phyloP scores from a whole-genome alignment of 2,329 filamentous ascomycete species.

The Berkeleyomyces basicola region DNA sequence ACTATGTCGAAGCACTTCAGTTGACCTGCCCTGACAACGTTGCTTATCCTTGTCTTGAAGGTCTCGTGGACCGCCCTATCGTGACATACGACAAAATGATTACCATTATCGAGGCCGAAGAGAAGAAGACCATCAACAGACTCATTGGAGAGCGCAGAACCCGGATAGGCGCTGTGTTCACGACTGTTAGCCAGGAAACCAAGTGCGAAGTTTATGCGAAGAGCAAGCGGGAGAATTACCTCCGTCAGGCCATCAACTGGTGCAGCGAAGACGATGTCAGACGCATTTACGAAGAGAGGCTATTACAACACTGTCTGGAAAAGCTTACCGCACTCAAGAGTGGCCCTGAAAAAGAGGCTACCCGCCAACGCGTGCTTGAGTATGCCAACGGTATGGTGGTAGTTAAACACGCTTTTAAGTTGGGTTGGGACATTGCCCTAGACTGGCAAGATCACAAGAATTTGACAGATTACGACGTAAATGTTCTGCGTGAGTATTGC shows the following conservation, averaged over 20 bases:
- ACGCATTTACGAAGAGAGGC: constrained; percentile 76
- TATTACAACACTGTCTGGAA: constrained; percentile 68
- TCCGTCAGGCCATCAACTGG: constrained; percentile 79
- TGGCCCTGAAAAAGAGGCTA: constrained; percentile 47
- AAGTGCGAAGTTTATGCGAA: constrained; percentile 65
- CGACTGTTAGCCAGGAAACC: constrained; percentile 71
- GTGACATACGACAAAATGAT: constrained; percentile 70
- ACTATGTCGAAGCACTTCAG: constrained; percentile 61
- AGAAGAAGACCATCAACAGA: constrained; percentile 76
- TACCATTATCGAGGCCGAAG: constrained; percentile 68
- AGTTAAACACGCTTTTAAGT: constrained; percentile 75
- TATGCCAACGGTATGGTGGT: constrained; percentile 87
- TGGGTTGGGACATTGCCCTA: constrained; percentile 81
- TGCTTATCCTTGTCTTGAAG: constrained; percentile 69
- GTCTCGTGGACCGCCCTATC: constrained; percentile 61
- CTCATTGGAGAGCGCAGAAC: constrained; percentile 81
- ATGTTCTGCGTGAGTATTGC: constrained; percentile 65
- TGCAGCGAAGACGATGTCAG: constrained; percentile 69
- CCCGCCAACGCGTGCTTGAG: constrained; percentile 56
- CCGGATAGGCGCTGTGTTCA: constrained; percentile 66
- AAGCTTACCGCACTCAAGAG: constrained; percentile 50
- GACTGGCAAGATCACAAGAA: constrained; percentile 74
- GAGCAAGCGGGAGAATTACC: constrained; percentile 66
- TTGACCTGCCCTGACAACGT: constrained; percentile 65
- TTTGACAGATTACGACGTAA: constrained; percentile 60